These are phyloP conservation scores for Dioscorea cayenensis DNA, from an alignment of 116 monocot species.

Conservation along the genomic window DNA sequence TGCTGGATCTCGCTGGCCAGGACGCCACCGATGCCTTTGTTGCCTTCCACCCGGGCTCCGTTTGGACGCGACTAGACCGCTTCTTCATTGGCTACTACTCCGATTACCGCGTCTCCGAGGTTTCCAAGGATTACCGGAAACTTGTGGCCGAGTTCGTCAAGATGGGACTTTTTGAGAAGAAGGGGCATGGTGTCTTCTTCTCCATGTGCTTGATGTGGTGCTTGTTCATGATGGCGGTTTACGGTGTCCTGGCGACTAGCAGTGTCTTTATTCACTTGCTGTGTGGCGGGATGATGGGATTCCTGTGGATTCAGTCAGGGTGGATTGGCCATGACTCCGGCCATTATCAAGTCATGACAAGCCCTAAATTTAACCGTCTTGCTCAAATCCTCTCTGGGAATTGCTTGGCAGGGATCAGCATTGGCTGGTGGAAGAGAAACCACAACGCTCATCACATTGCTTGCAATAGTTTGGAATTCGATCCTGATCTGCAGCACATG, in stretches of 20 bases:
- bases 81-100: conserved; percentile 36
- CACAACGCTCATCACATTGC: conserved; percentile 78
- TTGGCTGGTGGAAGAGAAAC: conserved; percentile 67
- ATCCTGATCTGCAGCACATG: conserved; percentile 66
- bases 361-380: conserved; percentile 14
- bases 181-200: conserved; percentile 13
- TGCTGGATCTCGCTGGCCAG: conserved; percentile 42
- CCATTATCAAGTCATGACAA: conserved; percentile 34
- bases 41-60: conserved; percentile 47
- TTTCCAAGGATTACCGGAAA: conserved; percentile 49
- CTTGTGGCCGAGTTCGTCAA: conserved; percentile 32
- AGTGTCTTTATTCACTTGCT: conserved; percentile 21
- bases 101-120: conserved; percentile 38
- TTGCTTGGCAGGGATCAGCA: conserved; percentile 56
- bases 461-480: conserved; percentile 58
- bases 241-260: conserved; percentile 13
- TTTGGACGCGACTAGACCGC: conserved; percentile 28
- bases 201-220: conserved; percentile 15
- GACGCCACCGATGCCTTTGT: conserved; percentile 68
- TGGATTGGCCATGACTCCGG: conserved; percentile 66
- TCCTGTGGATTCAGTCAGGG: conserved; percentile 50
- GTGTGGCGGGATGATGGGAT: conserved; percentile 37
- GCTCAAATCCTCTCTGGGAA: conserved; percentile 37
- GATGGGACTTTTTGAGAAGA: conserved; percentile 35
- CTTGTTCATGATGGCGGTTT: conserved; percentile 22